Evolutionary conservation across 2,329 filamentous ascomycete genomes (phyloP).

Genomic region (Leptosphaerulina australis): DNA sequence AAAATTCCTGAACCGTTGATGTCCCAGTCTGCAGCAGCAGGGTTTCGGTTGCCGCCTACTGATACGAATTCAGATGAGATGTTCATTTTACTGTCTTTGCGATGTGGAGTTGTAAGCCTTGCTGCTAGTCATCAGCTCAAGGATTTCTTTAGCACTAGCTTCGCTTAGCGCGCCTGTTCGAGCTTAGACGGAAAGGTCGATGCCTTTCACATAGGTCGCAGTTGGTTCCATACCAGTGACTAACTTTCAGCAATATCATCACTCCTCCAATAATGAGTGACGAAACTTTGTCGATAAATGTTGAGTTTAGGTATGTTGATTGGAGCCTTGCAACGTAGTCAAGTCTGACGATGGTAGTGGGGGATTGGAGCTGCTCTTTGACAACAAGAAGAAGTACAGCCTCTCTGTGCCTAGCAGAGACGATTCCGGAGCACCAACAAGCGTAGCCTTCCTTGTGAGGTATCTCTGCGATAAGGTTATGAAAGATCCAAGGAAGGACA

Average conservation of each 20-base stretch:
- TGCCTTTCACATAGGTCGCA: constrained; percentile 14
- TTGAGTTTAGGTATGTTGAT: constrained; percentile 74
- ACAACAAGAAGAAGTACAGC: constrained; percentile 75
- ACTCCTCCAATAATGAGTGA: constrained; percentile 22
- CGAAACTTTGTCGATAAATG: constrained; percentile 62
- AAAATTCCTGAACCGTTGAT: constrained; percentile 66
- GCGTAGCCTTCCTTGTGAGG: constrained; percentile 75
- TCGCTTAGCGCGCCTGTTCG: constrained; percentile 32
- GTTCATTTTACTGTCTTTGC: constrained; percentile 36
- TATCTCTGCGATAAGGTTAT: constrained; percentile 82
- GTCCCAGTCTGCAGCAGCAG: constrained; percentile 89
- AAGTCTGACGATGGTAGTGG: constrained; percentile 60
- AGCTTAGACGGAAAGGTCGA: constrained; percentile 20
- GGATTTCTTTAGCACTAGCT: constrained; percentile 41
- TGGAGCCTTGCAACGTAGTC: not conserved
- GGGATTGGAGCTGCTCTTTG: constrained; percentile 92
- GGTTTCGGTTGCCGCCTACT: constrained; percentile 87
- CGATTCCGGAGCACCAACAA: constrained; percentile 65
- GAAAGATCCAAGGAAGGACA: constrained; percentile 81
- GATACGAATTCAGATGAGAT: constrained; percentile 63
- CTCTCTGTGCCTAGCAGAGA: constrained; percentile 70
- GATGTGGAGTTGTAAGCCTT: constrained; percentile 22
- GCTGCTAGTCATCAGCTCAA: constrained; percentile 30
- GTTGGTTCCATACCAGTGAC: not conserved
- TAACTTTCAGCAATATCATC: not conserved